Conservation (phyloP, 805 yeast genomes). For the Cyberlindnera xylosilytica region DNA sequence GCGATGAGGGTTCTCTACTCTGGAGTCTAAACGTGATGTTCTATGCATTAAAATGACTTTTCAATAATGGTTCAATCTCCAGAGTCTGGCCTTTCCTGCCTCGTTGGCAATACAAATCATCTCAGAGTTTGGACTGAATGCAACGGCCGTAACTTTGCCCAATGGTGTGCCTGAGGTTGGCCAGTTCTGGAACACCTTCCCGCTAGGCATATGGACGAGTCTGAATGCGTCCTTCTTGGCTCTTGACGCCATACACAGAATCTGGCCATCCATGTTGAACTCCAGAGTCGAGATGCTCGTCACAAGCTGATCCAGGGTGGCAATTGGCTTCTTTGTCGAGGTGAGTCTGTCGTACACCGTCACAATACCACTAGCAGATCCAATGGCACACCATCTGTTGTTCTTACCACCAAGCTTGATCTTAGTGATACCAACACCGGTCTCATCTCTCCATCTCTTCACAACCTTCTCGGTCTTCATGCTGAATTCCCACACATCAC, state of each 20-base stretch:
- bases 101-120: constrained; percentile 89
- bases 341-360: constrained; percentile 66
- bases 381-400: constrained; percentile 84
- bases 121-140: constrained; percentile 78
- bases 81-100: constrained; percentile 83
- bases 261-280: constrained; percentile 86
- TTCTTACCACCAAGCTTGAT: constrained; percentile 67
- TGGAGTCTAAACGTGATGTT: too few species aligned
- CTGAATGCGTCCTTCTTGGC: constrained; percentile 83
- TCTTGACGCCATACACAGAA: constrained; percentile 80
- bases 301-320: constrained; percentile 72
- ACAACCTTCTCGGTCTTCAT: constrained; percentile 46
- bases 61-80: constrained; percentile 82
- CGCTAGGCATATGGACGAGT: constrained; percentile 82
- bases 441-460: constrained; percentile 79
- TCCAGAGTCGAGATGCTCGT: constrained; percentile 72
- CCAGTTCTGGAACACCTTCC: constrained; percentile 90
- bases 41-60: too few species aligned
- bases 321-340: constrained; percentile 50
- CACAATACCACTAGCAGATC: constrained; percentile 86
- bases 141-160: constrained; percentile 83
- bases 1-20: too few species aligned
- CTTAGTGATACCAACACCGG: constrained; percentile 80
- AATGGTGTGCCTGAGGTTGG: constrained; percentile 96
- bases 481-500: constrained; percentile 89